Base-by-base conservation (phyloP, 2,329 filamentous ascomycete species). In the Madurella fahalii region DNA sequence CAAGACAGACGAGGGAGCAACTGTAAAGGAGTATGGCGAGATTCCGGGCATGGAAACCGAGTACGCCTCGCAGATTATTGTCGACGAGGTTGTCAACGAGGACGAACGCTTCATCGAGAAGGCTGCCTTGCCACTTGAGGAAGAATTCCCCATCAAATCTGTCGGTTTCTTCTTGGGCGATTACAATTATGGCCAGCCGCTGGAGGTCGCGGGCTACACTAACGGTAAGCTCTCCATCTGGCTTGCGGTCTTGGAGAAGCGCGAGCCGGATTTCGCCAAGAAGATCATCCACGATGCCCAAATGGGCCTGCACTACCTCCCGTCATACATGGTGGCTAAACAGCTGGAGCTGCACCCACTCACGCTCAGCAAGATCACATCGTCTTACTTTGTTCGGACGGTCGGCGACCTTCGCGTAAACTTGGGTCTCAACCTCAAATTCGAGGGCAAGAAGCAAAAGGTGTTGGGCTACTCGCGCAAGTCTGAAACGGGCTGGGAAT, bases 401-500 rank as follows among this genome's bases (percentile, higher is more conserved):
- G 84, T 93, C 4, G 90, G 90, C 54, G 90, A 89, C 20, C 77
- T 91, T 55, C 88, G 89, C 64, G 80, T 96, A 58, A 99, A 99
- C 65, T 76, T 99, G 20, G 94, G 94, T 0, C 78, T 99, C 58
- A 99, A 99, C 66, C 79, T 99, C 62, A 99, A 99, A 70, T 99
- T 99, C 57, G 94, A 99, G 69, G 90, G 84, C 2, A 93, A 90
- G 73, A 96, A 96, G 72, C 81, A 92, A 63, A 99, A 99, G 74
- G 94, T 99, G 7, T 75, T 99, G 32, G 94, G 94, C 0, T 99
- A 96, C 71, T 96, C 93, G 20, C 87, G 91, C 64, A 94, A 94
- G 67, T 86, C 85, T 4, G 78, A 84, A 12, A 87, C 84, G 30
- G 94, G 95, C 5, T 99, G 95, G 95, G 94, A 99, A 71, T 99